These are phyloP conservation scores for Gracilaria gracilis DNA, from an alignment of 23 red algal species.

Conservation along the genomic window DNA sequence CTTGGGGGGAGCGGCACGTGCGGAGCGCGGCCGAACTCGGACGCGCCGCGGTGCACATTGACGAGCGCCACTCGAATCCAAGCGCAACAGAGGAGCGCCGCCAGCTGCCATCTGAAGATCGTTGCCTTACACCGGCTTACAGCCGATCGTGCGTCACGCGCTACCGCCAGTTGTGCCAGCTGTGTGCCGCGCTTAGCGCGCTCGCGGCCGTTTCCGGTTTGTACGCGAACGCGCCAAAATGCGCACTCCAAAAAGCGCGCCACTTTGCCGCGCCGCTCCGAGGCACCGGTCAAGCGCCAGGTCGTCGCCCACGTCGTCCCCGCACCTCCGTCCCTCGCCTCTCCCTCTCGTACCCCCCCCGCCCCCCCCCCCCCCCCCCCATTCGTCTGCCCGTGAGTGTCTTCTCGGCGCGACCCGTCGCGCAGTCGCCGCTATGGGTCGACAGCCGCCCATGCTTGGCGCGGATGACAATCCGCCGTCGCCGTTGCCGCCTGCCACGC, in stretches of 20 bases:
- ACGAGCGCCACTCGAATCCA: not conserved
- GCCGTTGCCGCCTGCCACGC: conserved; percentile 30
- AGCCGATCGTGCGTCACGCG: not conserved
- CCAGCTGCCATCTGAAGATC: too few species aligned
- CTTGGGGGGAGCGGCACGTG: not conserved
- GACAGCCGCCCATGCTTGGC: conserved; percentile 11
- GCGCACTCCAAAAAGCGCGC: not conserved
- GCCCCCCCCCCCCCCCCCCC: not conserved
- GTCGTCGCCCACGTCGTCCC: not conserved
- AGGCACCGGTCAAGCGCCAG: not conserved
- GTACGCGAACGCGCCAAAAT: conserved; percentile 5
- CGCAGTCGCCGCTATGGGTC: conserved; percentile 1
- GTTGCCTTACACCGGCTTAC: not conserved
- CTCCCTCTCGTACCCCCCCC: not conserved
- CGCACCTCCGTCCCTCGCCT: not conserved
- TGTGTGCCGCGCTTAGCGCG: not conserved
- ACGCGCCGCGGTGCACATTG: not conserved
- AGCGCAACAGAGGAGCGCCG: too few species aligned
- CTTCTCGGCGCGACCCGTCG: not conserved
- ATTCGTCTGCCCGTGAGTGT: not conserved
- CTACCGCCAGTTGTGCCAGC: too few species aligned
- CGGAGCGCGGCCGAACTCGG: not conserved
- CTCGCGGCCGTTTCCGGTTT: too few species aligned
- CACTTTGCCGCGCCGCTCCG: not conserved
- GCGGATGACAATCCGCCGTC: conserved; percentile 35